These are phyloP conservation scores for Apiospora saccharicola DNA, from an alignment of 2,329 filamentous ascomycete genomes.

Conservation along the genomic window DNA sequence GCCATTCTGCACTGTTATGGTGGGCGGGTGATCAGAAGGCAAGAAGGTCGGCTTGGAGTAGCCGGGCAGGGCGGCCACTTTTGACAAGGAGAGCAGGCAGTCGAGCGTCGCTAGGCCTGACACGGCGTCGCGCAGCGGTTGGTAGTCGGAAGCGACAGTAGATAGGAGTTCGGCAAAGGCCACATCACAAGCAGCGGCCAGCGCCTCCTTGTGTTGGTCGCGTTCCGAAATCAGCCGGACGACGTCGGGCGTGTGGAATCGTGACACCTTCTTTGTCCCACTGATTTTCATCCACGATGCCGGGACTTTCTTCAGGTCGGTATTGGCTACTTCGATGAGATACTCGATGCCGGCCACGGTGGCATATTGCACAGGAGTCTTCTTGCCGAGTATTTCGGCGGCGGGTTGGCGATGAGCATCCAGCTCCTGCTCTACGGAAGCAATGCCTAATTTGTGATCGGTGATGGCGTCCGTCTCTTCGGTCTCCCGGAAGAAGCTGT, in stretches of 20 bases:
- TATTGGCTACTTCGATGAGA: conserved; percentile 88
- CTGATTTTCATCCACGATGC: conserved; percentile 96
- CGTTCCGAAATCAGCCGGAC: conserved; percentile 83
- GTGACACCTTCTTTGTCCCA: conserved; percentile 88
- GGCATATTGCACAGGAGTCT: conserved; percentile 74
- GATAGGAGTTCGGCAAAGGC: conserved; percentile 78
- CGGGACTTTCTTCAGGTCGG: conserved; percentile 83
- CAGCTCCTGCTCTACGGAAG: conserved; percentile 88
- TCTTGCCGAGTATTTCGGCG: conserved; percentile 75
- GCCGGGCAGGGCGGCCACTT: conserved; percentile 83
- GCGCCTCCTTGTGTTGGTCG: conserved; percentile 92
- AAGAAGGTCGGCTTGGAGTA: conserved; percentile 81
- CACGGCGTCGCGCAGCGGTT: conserved; percentile 87
- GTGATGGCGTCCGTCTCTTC: conserved; percentile 89
- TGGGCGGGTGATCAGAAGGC: conserved; percentile 66
- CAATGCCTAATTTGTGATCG: conserved; percentile 89
- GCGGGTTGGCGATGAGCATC: conserved; percentile 77
- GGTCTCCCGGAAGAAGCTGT: conserved; percentile 87
- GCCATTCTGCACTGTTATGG: conserved; percentile 75
- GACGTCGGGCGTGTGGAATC: conserved; percentile 94
- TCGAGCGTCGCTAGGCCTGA: conserved; percentile 87
- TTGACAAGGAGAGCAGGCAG: conserved; percentile 85
- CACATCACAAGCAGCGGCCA: conserved; percentile 88
- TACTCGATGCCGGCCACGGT: conserved; percentile 93
- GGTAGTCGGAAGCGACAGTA: conserved; percentile 84